Evolutionary conservation across 148 eudicot species (phyloP), one percentile per base, ranked within the genome.

Genomic region (Camellia japonica): DNA sequence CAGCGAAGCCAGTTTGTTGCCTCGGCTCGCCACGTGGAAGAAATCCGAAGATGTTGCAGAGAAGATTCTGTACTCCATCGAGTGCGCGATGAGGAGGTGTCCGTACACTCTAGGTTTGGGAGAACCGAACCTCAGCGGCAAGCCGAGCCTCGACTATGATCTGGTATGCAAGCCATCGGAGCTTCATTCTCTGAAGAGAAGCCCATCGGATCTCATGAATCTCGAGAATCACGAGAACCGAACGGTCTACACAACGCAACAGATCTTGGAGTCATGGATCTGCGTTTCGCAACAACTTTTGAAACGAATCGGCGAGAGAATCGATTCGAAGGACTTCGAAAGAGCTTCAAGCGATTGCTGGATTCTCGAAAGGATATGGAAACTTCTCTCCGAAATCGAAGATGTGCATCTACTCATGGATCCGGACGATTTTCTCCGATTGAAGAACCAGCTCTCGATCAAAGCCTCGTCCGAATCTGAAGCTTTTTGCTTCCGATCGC

Each of bases 251-350:
- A 77, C 92, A 3, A 88, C 84, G 5, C 93, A 93, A 69, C 98
- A 93, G 82, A 87, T 93, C 38, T 64, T 91, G 0, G 98, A 93
- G 77, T 85, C 94, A 7, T 93, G 98, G 98, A 78, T 92, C 42
- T 77, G 70, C 64, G 83, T 80, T 0, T 85, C 88, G 3, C 75
- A 80, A 3, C 59, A 82, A 46, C 62, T 92, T 2, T 83, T 93
- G 0, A 23, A 8, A 2, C 83, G 90, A 10, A 80, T 93, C 14
- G 77, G n/a, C 1, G 71, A 74, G 3, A 70, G 83, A 74, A 84
- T 92, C 61, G 80, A 80, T 11, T 18, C 8, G 0, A 46, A 86
- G 3, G 79, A 84, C 0, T 86, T 82, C 52, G 78, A 43, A 13
- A 84, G 55, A 19, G 98, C 94, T 0, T 82, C 90, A 0, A 85